Base-by-base conservation (phyloP, 805 yeast species). In the Spencermartinsiella europaea region DNA sequence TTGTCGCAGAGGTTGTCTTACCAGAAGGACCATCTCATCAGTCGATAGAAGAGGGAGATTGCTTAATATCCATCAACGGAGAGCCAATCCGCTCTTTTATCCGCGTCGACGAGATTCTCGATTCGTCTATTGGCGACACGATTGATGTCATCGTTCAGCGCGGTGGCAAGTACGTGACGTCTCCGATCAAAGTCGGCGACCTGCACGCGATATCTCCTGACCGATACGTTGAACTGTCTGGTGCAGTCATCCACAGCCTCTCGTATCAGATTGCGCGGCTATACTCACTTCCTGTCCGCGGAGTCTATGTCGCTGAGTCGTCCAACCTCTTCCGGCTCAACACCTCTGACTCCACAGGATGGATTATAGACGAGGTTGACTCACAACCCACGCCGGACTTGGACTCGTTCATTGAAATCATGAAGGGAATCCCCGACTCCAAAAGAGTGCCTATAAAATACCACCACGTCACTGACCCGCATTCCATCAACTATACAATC, bases 231-330 rank as follows among this genome's bases (percentile, higher is more conserved):
- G 83, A 82, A 45, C 91, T 85, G 5, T 83, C 85, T 41, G 96
- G 96, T 46, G 95, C 95, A 1, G 77, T 87, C 0, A 87, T 89
- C 67, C 88, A 89, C 60, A 82, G 85, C 44, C 67, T 90, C 54
- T 83, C 95, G 42, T 90, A 90, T 63, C 96, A 90, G 65, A 73
- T 89, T 68, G 96, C 96, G 1, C 76, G 95, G 59, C 75, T 81
- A 41, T 87, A 80, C 59, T 86, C 90, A 27, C 75, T 89, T 25
- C 93, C 96, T 0, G 93, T 85, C 1, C 75, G 70, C 53, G 97
- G 97, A 34, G 95, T 90, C 0, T 88, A 79, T 61, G 73, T 86
- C 35, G 82, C 83, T 55, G 78, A 83, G 55, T 86, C 93, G 0
- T 73, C 85, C 1, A 91, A 91, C 0, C 81, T 91, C 0, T 88